Evolutionary conservation across 345 rosid species (phyloP).

Genomic region (Brassica juncea): DNA sequence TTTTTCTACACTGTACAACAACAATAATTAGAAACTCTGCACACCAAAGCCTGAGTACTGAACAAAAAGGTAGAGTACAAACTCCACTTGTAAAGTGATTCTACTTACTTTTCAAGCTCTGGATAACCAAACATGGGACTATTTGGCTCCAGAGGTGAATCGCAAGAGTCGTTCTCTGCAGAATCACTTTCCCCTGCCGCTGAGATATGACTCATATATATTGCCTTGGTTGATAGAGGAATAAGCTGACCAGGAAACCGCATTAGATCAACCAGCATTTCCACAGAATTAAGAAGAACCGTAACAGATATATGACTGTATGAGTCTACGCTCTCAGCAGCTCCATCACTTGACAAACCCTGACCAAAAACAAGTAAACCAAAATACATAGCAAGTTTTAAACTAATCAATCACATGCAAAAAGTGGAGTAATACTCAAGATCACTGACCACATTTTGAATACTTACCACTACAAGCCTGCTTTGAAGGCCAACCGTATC

Average conservation of each 20-base stretch:
- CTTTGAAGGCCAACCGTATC: conserved; percentile 94
- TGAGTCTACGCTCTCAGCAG: conserved; percentile 70
- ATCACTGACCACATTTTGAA: conserved; percentile 9
- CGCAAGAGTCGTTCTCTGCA: conserved; percentile 98
- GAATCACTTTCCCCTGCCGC: conserved; percentile 99
- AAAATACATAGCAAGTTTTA: conserved; percentile 18
- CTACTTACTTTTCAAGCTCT: conserved; percentile 38
- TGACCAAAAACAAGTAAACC: conserved; percentile 32
- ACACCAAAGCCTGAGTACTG: conserved; percentile 10
- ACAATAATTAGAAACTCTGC: conserved; percentile 27
- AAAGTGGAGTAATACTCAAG: conserved; percentile 5
- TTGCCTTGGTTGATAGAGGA: conserved; percentile 79
- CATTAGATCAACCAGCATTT: conserved; percentile 94
- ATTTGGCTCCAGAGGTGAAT: conserved; percentile 97
- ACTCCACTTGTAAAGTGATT: not conserved
- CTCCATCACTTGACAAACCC: conserved; percentile 97
- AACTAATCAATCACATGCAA: conserved; percentile 24
- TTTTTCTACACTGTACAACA: conserved; percentile 72
- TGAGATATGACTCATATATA: conserved; percentile 82
- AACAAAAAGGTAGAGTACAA: not conserved
- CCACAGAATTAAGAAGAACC: conserved; percentile 80
- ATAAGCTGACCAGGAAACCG: conserved; percentile 94
- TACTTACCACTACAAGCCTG: conserved; percentile 91
- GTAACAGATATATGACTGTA: conserved; percentile 88
- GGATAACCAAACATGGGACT: conserved; percentile 61